Percentiles rank a stretch among this genome's conserved stretches.
Conservation (phyloP, 345 rosid genomes). For the Salix koriyanagi region DNA sequence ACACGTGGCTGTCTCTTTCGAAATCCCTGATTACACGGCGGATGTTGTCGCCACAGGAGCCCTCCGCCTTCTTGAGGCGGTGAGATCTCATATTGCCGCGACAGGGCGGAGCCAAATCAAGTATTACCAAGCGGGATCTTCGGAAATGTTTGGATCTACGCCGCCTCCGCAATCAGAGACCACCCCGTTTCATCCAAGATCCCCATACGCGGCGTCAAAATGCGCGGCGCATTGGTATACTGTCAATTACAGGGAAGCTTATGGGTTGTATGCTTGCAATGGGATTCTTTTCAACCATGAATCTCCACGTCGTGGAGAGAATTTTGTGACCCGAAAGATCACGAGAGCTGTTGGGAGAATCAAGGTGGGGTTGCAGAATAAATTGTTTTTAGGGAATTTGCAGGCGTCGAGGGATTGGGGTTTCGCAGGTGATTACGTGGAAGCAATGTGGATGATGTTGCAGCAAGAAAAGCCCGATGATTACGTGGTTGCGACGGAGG, state of each 20-base stretch:
- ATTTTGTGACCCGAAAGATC: constrained; percentile 88
- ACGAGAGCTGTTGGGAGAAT: constrained; percentile 91
- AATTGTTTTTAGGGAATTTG: constrained; percentile 75
- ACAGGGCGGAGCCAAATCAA: constrained; percentile 58
- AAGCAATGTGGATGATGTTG: constrained; percentile 99
- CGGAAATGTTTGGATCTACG: constrained; percentile 95
- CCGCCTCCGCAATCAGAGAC: constrained; percentile 81
- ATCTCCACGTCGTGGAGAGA: constrained; percentile 89
- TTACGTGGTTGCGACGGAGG: constrained; percentile 94
- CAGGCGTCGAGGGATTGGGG: constrained; percentile 96
- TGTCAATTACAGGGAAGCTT: constrained; percentile 89
- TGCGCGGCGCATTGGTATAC: constrained; percentile 98
- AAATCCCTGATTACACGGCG: constrained; percentile 93
- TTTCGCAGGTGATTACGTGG: constrained; percentile 89
- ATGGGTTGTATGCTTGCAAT: constrained; percentile 80
- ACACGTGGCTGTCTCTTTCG: constrained; percentile 92
- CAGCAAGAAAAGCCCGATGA: constrained; percentile 93
- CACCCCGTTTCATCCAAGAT: constrained; percentile 91
- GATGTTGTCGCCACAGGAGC: constrained; percentile 94
- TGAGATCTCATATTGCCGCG: constrained; percentile 77
- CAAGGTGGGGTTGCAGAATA: constrained; percentile 77
- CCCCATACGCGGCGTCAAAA: constrained; percentile 94
- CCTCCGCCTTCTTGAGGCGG: constrained; percentile 89
- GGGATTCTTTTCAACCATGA: constrained; percentile 92
- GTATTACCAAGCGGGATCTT: constrained; percentile 93